These are phyloP conservation scores for Paramecium octaurelia DNA, from an alignment of 73 alveolate species.

Conservation along the genomic window DNA sequence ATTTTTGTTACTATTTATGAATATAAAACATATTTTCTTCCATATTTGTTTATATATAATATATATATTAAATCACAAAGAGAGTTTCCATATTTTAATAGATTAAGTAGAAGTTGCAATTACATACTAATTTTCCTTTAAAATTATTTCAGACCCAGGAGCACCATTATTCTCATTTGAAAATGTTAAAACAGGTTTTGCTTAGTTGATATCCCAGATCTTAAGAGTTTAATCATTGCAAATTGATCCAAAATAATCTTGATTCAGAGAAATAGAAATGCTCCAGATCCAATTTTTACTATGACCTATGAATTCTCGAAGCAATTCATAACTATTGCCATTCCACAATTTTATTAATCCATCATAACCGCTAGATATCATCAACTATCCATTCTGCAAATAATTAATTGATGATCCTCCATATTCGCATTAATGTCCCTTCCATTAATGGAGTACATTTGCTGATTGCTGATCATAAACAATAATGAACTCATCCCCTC, in stretches of 20 bases:
- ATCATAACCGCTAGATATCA: not conserved
- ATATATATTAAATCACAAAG: not conserved
- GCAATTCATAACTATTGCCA: not conserved
- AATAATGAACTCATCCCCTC: not conserved
- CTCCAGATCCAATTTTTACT: not conserved
- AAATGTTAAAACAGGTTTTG: not conserved
- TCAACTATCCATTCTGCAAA: not conserved
- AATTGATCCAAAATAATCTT: slow-evolving; percentile 66
- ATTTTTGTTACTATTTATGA: not conserved
- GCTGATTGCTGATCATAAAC: not conserved
- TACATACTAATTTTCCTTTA: not conserved
- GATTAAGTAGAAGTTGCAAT: not conserved
- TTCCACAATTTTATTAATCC: not conserved
- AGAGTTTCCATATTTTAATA: not conserved
- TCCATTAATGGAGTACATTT: not conserved
- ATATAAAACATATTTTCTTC: not conserved
- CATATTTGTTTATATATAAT: not conserved
- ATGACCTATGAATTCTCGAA: not conserved
- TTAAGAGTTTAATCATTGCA: not conserved
- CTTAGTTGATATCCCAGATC: not conserved
- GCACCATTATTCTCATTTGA: not conserved
- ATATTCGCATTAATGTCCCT: not conserved
- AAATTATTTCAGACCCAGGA: not conserved
- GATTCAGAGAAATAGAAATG: slow-evolving; percentile 78
- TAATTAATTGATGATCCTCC: not conserved